Base-by-base conservation (phyloP, 306 rosid species). In the Fagus crenata region DNA sequence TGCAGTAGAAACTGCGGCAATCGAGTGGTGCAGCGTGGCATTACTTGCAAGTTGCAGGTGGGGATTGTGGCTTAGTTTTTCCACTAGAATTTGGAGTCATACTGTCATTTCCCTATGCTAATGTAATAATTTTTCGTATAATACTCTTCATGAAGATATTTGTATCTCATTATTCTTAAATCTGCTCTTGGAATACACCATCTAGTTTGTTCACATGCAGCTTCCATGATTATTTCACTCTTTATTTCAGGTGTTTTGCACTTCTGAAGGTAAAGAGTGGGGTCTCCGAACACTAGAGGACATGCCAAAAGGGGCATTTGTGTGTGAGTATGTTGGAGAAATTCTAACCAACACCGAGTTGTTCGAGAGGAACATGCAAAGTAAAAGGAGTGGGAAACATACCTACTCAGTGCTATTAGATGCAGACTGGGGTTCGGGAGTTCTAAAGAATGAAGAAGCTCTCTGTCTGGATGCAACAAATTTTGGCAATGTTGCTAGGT, bases 21-120 rank as follows among this genome's bases (percentile, higher is more conserved):
- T 89, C 85, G 99, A 74, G 86, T 92, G 80, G 96, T 95, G 77
- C 99, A 95, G 84, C 93, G 88, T 76, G 97, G 99, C 85, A 86
- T 92, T 81, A 85, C 90, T 72, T 84, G 81, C 88, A 95, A 86
- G 59, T 84, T 95, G 90, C 92, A 92, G 99, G 99, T 95, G 78
- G 67, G 53, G 54, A 55, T 77, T 80, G 49, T 36, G 37, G 46
- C 54, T 67, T 73, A 61, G 78, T 67, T 69, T 73, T 65, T 49
- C 76, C 14, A 70, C 42, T 58, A 36, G 53, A 64, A 59, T 35
- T 15, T 18, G 49, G 28, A 17, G 13, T 65, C 15, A n/a, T n/a
- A 65, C 2, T 15, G 71, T 39, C 37, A 43, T 37, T 65, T 63
- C 37, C 46, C 71, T 39, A 37, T 61, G 51, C 61, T 36, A 33